A percentile compares a stretch with the other conserved stretches of the same genome.
Evolutionary conservation across 139 green algal genomes (phyloP).

Genomic region (Coccomyxa sp.): DNA sequence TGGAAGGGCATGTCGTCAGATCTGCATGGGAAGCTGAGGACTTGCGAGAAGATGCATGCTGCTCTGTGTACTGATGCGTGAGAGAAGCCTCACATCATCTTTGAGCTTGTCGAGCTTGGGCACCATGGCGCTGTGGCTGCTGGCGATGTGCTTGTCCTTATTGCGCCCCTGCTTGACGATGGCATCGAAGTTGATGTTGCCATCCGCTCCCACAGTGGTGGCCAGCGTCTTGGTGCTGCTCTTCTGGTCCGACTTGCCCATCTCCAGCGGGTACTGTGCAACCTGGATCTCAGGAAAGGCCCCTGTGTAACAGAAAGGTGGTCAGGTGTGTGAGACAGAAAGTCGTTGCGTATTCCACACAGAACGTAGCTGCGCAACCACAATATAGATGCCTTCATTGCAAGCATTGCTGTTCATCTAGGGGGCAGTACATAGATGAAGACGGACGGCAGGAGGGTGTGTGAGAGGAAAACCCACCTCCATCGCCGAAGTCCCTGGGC

Average conservation of each 20-base stretch:
- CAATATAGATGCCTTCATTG: no score
- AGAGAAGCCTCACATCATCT: background rate
- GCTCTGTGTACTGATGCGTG: background rate
- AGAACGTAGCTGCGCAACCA: no score
- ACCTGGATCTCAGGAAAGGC: constrained; percentile 87
- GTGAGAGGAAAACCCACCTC: constrained; percentile 33
- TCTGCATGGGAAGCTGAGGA: background rate
- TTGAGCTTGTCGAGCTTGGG: constrained; percentile 9
- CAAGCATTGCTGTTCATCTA: no score
- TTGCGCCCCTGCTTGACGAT: constrained; percentile 13
- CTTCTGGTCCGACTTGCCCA: constrained; percentile 68
- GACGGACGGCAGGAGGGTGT: background rate
- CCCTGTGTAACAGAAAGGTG: constrained; percentile 15
- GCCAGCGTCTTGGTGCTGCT: constrained; percentile 58
- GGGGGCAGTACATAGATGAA: no score
- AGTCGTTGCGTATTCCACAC: no score
- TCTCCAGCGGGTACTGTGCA: constrained; percentile 89
- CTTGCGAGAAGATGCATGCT: constrained; percentile 19
- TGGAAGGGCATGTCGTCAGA: background rate
- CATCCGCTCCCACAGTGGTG: constrained; percentile 71
- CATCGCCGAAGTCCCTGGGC: constrained; percentile 84
- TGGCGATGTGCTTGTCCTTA: background rate
- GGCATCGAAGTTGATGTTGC: constrained; percentile 38
- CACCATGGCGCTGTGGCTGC: background rate
- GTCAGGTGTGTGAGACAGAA: no score